Percentiles rank a stretch among this genome's conserved stretches.
Conservation (phyloP, 345 rosid genomes). For the Eucalyptus camaldulensis region DNA sequence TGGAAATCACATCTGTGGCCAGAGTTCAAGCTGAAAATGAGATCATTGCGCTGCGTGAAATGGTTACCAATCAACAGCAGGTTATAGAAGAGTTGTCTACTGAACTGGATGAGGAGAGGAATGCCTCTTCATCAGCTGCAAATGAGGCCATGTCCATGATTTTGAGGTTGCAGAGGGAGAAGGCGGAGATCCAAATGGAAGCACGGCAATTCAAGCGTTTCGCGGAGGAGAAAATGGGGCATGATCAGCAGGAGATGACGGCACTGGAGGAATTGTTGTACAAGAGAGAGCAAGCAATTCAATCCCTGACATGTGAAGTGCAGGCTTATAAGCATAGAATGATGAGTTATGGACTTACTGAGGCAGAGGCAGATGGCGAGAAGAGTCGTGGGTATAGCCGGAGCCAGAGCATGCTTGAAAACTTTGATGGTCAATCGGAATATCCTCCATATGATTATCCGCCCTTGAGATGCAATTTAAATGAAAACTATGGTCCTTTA, state of each 20-base stretch:
- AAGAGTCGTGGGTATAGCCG: conserved; percentile 14
- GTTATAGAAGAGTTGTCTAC: conserved; percentile 48
- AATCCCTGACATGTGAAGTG: conserved; percentile 69
- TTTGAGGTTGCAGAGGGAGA: conserved; percentile 87
- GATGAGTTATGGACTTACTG: conserved; percentile 84
- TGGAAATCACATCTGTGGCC: conserved; percentile 38
- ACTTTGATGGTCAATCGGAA: conserved; percentile 28
- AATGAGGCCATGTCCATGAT: conserved; percentile 99
- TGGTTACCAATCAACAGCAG: conserved; percentile 60
- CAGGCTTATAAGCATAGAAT: conserved; percentile 92
- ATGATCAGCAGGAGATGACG: conserved; percentile 74
- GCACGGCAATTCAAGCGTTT: conserved; percentile 83
- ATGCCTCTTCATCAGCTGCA: conserved; percentile 89
- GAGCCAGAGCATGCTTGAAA: conserved; percentile 31
- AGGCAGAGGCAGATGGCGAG: conserved; percentile 60
- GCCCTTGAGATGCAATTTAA: conserved; percentile 59
- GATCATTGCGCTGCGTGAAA: conserved; percentile 60
- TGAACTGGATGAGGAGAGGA: conserved; percentile 92
- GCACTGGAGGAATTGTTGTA: conserved; percentile 74
- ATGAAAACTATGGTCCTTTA: conserved; percentile 33
- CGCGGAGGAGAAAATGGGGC: conserved; percentile 85
- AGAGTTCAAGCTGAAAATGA: conserved; percentile 80
- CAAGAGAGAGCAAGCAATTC: conserved; percentile 82
- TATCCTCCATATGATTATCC: conserved; percentile 59
- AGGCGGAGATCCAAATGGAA: conserved; percentile 95